These are phyloP conservation scores for Kodamaea sagamina DNA, from an alignment of 805 yeast genomes.

Conservation along the genomic window DNA sequence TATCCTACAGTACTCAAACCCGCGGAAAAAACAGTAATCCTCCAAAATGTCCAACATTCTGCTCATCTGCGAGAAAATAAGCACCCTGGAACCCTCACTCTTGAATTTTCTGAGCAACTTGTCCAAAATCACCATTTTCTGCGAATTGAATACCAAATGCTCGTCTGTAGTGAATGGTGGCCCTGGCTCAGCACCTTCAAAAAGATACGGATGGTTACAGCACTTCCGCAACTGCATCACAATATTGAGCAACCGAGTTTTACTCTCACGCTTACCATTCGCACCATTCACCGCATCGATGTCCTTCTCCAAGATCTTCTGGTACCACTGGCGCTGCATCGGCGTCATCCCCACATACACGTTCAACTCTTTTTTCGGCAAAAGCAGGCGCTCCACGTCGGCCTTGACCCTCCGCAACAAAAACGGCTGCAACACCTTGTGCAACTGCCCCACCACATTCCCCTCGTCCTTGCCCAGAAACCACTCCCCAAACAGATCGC, in stretches of 20 bases:
- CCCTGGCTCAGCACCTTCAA: slow-evolving; percentile 89
- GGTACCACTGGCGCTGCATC: slow-evolving; percentile 82
- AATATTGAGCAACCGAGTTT: slow-evolving; percentile 73
- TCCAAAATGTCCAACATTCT: slow-evolving; percentile 78
- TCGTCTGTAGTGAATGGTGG: slow-evolving; percentile 88
- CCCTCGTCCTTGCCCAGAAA: slow-evolving; percentile 44
- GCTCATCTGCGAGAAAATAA: slow-evolving; percentile 83
- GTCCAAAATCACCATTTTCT: slow-evolving; percentile 72
- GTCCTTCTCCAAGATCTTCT: slow-evolving; percentile 73
- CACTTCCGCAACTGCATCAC: slow-evolving; percentile 86
- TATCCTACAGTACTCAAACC: slow-evolving; percentile 71
- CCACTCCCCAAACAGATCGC: slow-evolving; percentile 77
- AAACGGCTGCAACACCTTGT: slow-evolving; percentile 75
- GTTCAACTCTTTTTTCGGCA: slow-evolving; percentile 75
- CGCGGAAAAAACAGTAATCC: slow-evolving; percentile 73
- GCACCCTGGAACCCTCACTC: slow-evolving; percentile 72
- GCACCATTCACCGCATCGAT: slow-evolving; percentile 86
- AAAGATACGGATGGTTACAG: slow-evolving; percentile 81
- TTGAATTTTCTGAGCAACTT: slow-evolving; percentile 60
- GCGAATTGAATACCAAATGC: slow-evolving; percentile 72
- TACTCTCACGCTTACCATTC: slow-evolving; percentile 70
- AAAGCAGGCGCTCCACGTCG: slow-evolving; percentile 76
- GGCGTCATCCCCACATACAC: slow-evolving; percentile 72
- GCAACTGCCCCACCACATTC: slow-evolving; percentile 58
- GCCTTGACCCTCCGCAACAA: slow-evolving; percentile 73